These are phyloP conservation scores for Triticum timopheevii DNA, from an alignment of 176 grass and related monocot species.

Conservation along the genomic window DNA sequence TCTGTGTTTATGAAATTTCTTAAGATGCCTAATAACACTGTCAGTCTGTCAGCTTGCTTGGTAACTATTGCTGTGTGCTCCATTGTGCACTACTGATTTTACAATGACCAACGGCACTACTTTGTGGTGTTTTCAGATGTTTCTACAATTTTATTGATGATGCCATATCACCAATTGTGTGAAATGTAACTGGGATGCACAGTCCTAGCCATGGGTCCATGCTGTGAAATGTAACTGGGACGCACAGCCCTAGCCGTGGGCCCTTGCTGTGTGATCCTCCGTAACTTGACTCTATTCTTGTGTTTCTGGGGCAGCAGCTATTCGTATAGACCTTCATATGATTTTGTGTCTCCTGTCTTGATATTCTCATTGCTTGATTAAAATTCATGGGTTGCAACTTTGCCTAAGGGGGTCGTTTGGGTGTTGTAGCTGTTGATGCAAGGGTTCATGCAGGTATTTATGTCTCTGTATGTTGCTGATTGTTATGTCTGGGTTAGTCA, in stretches of 20 bases:
- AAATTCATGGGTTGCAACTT: not conserved
- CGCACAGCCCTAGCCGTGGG: not conserved
- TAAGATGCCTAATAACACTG: conserved; percentile 3
- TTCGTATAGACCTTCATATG: not conserved
- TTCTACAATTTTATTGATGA: not conserved
- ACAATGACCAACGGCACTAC: not conserved
- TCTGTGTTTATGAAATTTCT: conserved; percentile 5
- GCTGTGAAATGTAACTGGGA: conserved; percentile 11
- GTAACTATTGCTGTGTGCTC: not conserved
- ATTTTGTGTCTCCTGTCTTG: not conserved
- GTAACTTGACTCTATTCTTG: not conserved
- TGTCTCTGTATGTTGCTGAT: not conserved
- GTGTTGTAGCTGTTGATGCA: not conserved
- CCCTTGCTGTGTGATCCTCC: not conserved
- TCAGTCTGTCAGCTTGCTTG: not conserved
- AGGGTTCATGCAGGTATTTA: not conserved
- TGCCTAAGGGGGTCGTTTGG: not conserved
- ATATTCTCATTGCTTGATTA: not conserved
- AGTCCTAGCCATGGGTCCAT: not conserved
- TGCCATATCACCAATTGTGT: not conserved
- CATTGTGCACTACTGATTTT: not conserved
- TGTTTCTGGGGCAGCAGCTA: conserved; percentile 4
- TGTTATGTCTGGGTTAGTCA: not conserved
- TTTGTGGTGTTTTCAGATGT: conserved; percentile 8
- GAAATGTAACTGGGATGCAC: conserved; percentile 15